phyloP scores from a whole-genome alignment of 2,329 filamentous ascomycete species.

The Exophiala lecanii-corni region DNA sequence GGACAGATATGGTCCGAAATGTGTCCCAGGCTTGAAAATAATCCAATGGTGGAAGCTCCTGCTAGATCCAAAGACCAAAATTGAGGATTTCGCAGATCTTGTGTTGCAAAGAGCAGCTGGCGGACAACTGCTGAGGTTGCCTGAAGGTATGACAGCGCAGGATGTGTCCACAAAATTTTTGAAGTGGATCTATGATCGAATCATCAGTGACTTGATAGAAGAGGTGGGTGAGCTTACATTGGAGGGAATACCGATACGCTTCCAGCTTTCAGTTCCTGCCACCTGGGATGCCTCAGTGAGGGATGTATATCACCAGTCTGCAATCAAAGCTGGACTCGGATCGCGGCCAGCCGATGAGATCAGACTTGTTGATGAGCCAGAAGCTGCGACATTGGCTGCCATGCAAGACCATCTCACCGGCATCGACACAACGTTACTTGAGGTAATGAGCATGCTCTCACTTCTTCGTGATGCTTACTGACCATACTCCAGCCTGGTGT shows the following conservation, averaged over 20 bases:
- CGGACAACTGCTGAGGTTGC: constrained; percentile 21
- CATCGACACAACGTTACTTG: not conserved
- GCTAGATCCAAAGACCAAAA: constrained; percentile 22
- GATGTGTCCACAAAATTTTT: constrained; percentile 28
- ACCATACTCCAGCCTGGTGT: not conserved
- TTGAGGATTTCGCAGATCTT: constrained; percentile 24
- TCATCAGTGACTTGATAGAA: constrained; percentile 6
- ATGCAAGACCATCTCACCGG: constrained; percentile 1
- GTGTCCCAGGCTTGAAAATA: not conserved
- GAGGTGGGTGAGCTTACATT: constrained; percentile 12
- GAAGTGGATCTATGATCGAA: constrained; percentile 22
- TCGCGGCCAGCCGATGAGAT: constrained; percentile 12
- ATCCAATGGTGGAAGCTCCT: constrained; percentile 30
- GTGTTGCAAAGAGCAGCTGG: constrained; percentile 8
- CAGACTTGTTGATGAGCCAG: constrained; percentile 19
- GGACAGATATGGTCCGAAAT: not conserved
- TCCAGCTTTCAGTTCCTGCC: constrained; percentile 22
- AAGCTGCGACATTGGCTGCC: constrained; percentile 25
- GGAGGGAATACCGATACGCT: constrained; percentile 11
- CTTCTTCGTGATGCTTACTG: not conserved
- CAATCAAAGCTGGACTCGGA: constrained; percentile 17
- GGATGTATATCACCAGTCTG: constrained; percentile 5
- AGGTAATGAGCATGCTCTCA: not conserved
- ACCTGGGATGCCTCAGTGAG: constrained; percentile 15
- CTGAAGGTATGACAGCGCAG: constrained; percentile 22